Percentiles rank a stretch among this genome's conserved stretches.
Conservation (phyloP, 2,329 filamentous ascomycete genomes). For the Aspergillus sp. region DNA sequence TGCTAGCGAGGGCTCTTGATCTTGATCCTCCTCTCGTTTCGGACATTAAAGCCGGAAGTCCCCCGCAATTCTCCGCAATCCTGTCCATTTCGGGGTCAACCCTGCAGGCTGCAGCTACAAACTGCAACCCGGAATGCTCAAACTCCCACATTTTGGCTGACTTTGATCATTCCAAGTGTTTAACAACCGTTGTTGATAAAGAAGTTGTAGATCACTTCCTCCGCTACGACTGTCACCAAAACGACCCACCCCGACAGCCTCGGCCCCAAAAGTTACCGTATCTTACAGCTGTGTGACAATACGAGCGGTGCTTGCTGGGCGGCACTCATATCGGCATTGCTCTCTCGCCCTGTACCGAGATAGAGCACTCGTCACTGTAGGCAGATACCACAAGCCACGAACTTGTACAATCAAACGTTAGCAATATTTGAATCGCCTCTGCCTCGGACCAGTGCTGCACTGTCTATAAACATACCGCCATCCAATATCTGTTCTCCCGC, state of each 20-base stretch:
- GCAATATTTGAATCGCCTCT: not conserved
- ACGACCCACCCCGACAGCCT: constrained; percentile 19
- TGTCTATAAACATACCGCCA: not conserved
- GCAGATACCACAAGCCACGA: not conserved
- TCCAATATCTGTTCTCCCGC: not conserved
- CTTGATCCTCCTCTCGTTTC: not conserved
- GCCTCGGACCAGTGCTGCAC: not conserved
- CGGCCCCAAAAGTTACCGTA: constrained; percentile 26
- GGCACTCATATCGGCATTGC: constrained; percentile 23
- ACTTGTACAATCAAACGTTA: not conserved
- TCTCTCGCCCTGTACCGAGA: constrained; percentile 20
- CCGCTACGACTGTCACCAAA: not conserved
- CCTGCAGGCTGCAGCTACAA: too few species aligned
- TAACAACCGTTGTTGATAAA: too few species aligned
- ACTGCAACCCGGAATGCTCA: too few species aligned
- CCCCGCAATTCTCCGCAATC: not conserved
- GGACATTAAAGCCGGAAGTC: not conserved
- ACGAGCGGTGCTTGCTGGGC: not conserved
- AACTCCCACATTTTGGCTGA: too few species aligned
- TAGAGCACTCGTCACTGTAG: not conserved
- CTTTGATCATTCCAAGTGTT: too few species aligned
- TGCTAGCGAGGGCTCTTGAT: not conserved
- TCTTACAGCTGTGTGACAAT: constrained; percentile 20
- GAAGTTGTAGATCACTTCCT: not conserved
- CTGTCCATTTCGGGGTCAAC: too few species aligned